Evolutionary conservation across 768 basidiomycete species (phyloP), one percentile per base, ranked within the genome.

Genomic region (Macrocybe gigantea): DNA sequence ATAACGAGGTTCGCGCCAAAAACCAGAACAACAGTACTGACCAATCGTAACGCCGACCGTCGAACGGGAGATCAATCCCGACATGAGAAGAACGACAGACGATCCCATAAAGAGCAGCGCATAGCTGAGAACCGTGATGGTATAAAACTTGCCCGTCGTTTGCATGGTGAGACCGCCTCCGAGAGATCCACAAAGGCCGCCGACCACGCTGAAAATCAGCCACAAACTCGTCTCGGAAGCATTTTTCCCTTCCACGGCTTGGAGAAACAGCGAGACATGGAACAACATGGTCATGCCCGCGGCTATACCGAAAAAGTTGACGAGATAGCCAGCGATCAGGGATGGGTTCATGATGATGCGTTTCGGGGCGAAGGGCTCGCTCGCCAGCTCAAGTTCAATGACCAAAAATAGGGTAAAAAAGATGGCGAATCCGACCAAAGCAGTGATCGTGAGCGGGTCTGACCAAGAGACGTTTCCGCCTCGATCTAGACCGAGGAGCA

Each of bases 341-440:
- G 73, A 63, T 3, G 62, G 66, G 56, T 76, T 71, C 44, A 69
- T 60, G 39, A 81, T 70, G 57, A 85, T 80, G 22, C 73, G 65
- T 47, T 64, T 65, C 0, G 83, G 82, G 0, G 78, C 79, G 52
- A 83, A 77, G 3, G 82, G 82, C 58, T 83, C 82, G n/a, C 60
- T 60, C 0, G 81, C 79, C 41, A 73, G 63, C 34, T 66, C 58
- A 53, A 71, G 62, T 59, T 85, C 81, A 45, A 81, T 63, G 40
- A 64, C 53, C 2, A 57, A 59, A 50, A 83, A 81, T 6, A 69
- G 42, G 2, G 66, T 34, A 42, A 66, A 66, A 35, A 64, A 64
- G 22, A 67, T 38, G 4, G 53, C 49, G 33, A 69, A 75, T 5
- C 58, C 61, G 2, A 58, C 43, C 38, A 79, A 60, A 7, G 71